Evolutionary conservation across 2,329 filamentous ascomycete species (phyloP).

Genomic region (Tolypocladium guangdongense): DNA sequence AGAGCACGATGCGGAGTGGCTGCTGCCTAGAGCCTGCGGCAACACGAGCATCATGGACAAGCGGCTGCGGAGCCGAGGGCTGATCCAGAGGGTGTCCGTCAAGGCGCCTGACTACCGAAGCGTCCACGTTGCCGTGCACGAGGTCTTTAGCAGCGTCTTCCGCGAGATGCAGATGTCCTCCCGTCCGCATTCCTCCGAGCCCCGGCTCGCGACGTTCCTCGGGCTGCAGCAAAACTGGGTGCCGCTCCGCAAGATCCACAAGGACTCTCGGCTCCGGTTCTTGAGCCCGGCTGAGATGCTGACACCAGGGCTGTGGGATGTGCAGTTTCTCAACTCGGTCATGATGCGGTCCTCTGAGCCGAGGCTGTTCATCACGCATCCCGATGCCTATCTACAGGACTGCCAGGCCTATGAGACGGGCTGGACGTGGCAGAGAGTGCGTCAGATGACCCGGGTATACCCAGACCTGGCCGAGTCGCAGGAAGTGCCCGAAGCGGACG

Average conservation of each 20-base stretch:
- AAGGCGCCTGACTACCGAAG: conserved; percentile 55
- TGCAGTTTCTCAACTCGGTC: conserved; percentile 58
- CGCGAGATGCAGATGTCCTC: conserved; percentile 29
- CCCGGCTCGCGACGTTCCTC: conserved; percentile 32
- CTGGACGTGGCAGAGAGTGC: conserved; percentile 64
- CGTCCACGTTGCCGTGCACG: conserved; percentile 51
- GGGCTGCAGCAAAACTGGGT: conserved; percentile 60
- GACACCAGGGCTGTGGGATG: conserved; percentile 60
- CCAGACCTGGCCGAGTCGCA: conserved; percentile 31
- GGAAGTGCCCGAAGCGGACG: conserved; percentile 49
- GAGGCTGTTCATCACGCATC: conserved; percentile 65
- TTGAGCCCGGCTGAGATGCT: conserved; percentile 62
- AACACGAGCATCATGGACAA: conserved; percentile 52
- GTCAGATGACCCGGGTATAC: conserved; percentile 48
- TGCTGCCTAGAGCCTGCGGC: conserved; percentile 58
- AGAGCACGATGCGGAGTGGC: conserved; percentile 44
- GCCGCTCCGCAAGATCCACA: conserved; percentile 67
- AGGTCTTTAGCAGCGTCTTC: conserved; percentile 50
- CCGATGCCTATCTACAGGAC: conserved; percentile 63
- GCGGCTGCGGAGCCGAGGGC: conserved; percentile 63
- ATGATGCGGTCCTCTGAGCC: conserved; percentile 61
- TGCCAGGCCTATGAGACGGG: conserved; percentile 37
- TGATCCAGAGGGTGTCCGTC: conserved; percentile 54
- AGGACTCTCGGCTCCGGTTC: conserved; percentile 61
- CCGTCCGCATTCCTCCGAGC: conserved; percentile 14